These are phyloP conservation scores for Canna indica DNA, from an alignment of 176 grass and related monocot genomes.

Conservation along the genomic window DNA sequence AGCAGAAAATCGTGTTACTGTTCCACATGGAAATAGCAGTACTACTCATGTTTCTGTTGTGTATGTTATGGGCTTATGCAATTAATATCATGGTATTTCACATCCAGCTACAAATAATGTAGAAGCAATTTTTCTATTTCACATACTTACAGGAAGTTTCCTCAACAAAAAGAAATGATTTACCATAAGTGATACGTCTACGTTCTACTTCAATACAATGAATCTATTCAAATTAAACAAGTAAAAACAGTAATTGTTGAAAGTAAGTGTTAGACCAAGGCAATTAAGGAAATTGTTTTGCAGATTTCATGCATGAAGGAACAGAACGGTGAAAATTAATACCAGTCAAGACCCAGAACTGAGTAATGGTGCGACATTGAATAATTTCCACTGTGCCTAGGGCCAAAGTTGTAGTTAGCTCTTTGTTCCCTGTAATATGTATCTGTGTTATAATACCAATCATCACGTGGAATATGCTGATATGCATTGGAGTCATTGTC, in stretches of 20 bases:
- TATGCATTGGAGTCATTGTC: conserved; percentile 50
- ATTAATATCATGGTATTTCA: neutral
- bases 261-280: neutral
- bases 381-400: conserved; percentile 36
- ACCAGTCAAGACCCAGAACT: conserved; percentile 93
- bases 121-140: neutral
- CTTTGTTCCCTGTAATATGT: conserved; percentile 48
- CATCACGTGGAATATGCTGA: conserved; percentile 34
- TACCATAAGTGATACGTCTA: too few relatives aligned
- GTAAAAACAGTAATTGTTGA: neutral
- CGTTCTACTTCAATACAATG: neutral
- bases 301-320: neutral
- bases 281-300: neutral
- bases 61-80: neutral
- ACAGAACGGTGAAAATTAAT: conserved; percentile 10
- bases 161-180: too few relatives aligned
- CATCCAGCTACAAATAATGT: neutral
- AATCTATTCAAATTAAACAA: neutral
- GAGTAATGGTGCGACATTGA: conserved; percentile 89
- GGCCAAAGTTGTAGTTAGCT: conserved; percentile 31
- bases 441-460: conserved; percentile 22
- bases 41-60: neutral
- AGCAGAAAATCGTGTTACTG: neutral
- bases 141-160: too few relatives aligned
- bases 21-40: neutral